phyloP scores from a whole-genome alignment of 2,329 filamentous ascomycete genomes.

The Elsinoe fawcettii region DNA sequence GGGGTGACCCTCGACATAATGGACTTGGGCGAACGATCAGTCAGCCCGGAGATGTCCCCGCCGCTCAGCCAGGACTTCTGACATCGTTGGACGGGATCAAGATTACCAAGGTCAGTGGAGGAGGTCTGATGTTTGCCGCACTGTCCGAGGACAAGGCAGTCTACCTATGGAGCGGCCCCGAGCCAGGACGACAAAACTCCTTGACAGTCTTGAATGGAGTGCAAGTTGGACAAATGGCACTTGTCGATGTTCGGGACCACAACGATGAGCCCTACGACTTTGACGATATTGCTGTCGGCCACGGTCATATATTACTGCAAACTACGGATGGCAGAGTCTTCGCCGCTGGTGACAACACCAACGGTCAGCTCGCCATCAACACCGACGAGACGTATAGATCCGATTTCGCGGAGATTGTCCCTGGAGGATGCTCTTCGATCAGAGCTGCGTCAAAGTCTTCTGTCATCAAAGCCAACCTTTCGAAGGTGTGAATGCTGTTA shows the following conservation, averaged over 20 bases:
- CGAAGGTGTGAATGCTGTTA: not conserved
- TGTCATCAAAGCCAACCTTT: not conserved
- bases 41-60: conserved; percentile 33
- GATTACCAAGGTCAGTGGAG: conserved; percentile 45
- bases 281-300: conserved; percentile 50
- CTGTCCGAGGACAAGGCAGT: conserved; percentile 51
- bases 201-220: conserved; percentile 22
- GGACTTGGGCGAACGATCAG: conserved; percentile 49
- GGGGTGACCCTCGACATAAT: conserved; percentile 53
- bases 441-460: not conserved
- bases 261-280: conserved; percentile 40
- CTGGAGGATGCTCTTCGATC: conserved; percentile 18
- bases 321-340: conserved; percentile 45
- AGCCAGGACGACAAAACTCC: conserved; percentile 21
- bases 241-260: conserved; percentile 30
- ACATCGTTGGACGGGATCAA: conserved; percentile 45
- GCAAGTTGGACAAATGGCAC: conserved; percentile 23
- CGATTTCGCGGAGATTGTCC: conserved; percentile 24
- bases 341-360: conserved; percentile 49
- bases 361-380: conserved; percentile 50
- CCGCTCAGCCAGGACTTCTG: conserved; percentile 41
- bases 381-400: conserved; percentile 19
- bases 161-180: conserved; percentile 52
- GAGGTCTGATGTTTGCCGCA: conserved; percentile 52
- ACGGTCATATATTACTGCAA: conserved; percentile 51